Base-by-base conservation (phyloP, 768 basidiomycete species). In the Dioszegia crocea region DNA sequence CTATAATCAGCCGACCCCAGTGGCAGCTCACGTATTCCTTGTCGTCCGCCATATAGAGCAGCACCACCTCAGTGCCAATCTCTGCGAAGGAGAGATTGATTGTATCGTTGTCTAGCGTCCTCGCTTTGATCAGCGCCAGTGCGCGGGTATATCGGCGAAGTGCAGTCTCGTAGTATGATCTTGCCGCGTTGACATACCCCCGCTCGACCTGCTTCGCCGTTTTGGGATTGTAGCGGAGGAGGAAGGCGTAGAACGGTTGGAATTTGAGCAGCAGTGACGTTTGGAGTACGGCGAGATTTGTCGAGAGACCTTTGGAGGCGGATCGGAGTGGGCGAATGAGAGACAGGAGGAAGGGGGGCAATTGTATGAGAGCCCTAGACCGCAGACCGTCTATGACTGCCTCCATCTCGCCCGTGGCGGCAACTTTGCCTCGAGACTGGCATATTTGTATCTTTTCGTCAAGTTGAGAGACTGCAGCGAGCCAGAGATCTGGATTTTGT, bases 161-260 rank as follows among this genome's bases (percentile, higher is more conserved):
- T 0, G 88, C 90, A 21, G 96, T 98, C 78, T 99, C 96, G 60
- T 91, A 97, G 75, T 96, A 99, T 21, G 89, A 83, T 39, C 92
- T 85, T 14, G 89, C 87, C 26, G 88, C 84, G 31, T 83, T 83
- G 27, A 88, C 79, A 75, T 99, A 99, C 2, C 89, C 86, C 51
- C 90, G 81, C 73, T 91, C 91, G 23, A 99, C 79, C 75, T 98
- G 93, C 45, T 82, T 82, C 2, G 96, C 92, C 29, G 92, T 88
- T 31, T 81, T 81, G 9, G 86, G 82, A 4, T 88, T 88, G 61
- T 91, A 88, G 2, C 89, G 85, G 62, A 87, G 85, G 36, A 99
- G 80, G 73, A 98, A 99, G 0, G 83, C 82, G 67, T 85, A 97
- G 57, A 98, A 80, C 8, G 88, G 80, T 46, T 82, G 82, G 72